Conservation (phyloP, 1,139 yeast genomes). For the Diutina ranongensis region DNA sequence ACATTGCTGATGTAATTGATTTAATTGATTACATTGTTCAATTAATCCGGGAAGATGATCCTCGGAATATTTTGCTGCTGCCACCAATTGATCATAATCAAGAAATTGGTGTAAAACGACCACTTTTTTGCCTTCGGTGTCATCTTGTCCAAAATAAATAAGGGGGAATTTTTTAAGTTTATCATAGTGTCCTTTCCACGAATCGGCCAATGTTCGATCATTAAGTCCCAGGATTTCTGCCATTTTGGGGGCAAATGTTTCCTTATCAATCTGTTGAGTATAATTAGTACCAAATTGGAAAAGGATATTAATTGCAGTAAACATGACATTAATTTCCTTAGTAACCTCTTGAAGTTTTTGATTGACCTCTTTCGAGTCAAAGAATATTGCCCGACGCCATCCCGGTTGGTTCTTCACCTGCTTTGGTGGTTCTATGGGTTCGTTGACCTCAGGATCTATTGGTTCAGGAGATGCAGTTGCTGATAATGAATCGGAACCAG, state of each 20-base stretch:
- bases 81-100: conserved; percentile 19
- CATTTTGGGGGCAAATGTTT: conserved; percentile 36
- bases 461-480: neutral
- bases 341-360: conserved; percentile 7
- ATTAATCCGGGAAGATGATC: conserved; percentile 21
- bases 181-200: conserved; percentile 38
- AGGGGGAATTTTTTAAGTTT: conserved; percentile 26
- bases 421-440: neutral
- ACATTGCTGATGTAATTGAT: neutral
- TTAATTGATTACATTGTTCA: conserved; percentile 27
- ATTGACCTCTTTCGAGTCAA: conserved; percentile 6
- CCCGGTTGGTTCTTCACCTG: neutral
- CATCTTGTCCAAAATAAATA: conserved; percentile 11
- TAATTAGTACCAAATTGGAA: conserved; percentile 48
- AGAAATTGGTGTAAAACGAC: conserved; percentile 15
- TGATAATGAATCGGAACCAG: neutral
- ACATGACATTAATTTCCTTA: conserved; percentile 26
- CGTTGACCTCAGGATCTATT: neutral
- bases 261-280: conserved; percentile 34
- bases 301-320: conserved; percentile 43
- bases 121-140: neutral
- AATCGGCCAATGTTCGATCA: conserved; percentile 31
- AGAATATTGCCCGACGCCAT: neutral
- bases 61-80: conserved; percentile 16
- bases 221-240: conserved; percentile 36